Evolutionary conservation across 164 flowering plant species (phyloP).

Genomic region (Saururus chinensis): DNA sequence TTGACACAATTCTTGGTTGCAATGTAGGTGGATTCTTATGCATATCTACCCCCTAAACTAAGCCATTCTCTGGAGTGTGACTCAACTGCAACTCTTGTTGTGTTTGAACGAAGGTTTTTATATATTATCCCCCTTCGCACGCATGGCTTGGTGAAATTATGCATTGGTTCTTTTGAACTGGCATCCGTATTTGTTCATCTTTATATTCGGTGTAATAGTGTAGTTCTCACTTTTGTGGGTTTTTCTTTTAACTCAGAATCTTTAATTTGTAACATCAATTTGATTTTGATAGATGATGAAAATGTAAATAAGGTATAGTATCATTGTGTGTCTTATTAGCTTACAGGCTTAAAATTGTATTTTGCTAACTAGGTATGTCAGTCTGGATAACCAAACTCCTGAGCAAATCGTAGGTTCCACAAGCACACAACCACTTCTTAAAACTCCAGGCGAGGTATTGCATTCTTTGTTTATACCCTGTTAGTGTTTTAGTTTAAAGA

Average conservation of each 20-base stretch:
- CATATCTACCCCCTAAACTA: slow-evolving; percentile 73
- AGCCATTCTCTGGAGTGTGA: slow-evolving; percentile 50
- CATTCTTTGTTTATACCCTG: neutral
- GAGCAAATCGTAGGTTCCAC: slow-evolving; percentile 74
- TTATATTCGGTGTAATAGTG: neutral
- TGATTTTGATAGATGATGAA: neutral
- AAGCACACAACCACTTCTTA: slow-evolving; percentile 73
- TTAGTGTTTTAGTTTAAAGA: neutral
- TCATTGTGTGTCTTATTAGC: neutral
- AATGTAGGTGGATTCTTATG: slow-evolving; percentile 85
- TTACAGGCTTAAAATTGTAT: neutral
- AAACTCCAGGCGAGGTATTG: slow-evolving; percentile 90
- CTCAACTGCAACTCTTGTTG: slow-evolving; percentile 55
- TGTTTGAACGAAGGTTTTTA: slow-evolving; percentile 72
- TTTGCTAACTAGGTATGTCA: neutral
- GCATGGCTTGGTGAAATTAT: neutral
- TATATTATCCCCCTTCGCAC: neutral
- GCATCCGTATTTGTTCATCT: neutral
- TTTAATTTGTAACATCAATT: no score
- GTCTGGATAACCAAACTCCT: slow-evolving; percentile 34
- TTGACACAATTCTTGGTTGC: neutral
- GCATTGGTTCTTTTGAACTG: neutral
- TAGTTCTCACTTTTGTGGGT: neutral
- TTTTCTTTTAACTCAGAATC: no score
- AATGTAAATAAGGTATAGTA: neutral